Evolutionary conservation across 805 yeast genomes (phyloP), one percentile per base, ranked within the genome.

Genomic region (Zygotorulaspora florentina): DNA sequence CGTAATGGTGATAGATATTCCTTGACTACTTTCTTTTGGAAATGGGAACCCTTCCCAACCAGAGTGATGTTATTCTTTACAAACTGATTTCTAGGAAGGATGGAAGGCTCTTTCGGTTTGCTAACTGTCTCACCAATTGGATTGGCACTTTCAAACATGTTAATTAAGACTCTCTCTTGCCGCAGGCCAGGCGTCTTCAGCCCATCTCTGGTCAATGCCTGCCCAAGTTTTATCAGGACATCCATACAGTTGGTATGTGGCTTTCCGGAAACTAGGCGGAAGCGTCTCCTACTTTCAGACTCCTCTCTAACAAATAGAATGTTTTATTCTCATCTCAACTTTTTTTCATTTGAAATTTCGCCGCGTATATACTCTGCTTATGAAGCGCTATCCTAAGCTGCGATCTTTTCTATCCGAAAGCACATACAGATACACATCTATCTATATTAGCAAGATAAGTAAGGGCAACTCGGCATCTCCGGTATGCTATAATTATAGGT

Each of bases 211-310:
- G 34, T 57, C 54, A 41, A 64, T 44, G 40, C 61, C 65, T 54
- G 65, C 64, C 25, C 68, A 61, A 40, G 62, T 59, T 25, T 66
- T 61, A 17, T 64, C 59, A 43, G 63, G 54, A 45, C 52, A 60
- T 47, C 66, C 69, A 31, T 69, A 16, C 36, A 17, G 20, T 13
- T 33, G 20, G 20, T 33, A 33, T 10, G 16, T 10, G 20, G 36
- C 20, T 20, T 5, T 20, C 7, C 25, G 25, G 36, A 17, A 10
- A 29, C 15, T 13, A 29, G 33, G 9, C 9, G 5, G 8, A 29
- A 29, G 33, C 3, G 33, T 8, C 6, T 33, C 8, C 9, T 29
- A 29, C 33, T 29, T 13, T 4, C 25, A 20, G 25, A 20, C 7
- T 7, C 4, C 25, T 5, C 25, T 20, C 25, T n/a, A n/a, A 20